phyloP scores from a whole-genome alignment of 805 yeast genomes.

The Kodamaea neixiangensis region DNA sequence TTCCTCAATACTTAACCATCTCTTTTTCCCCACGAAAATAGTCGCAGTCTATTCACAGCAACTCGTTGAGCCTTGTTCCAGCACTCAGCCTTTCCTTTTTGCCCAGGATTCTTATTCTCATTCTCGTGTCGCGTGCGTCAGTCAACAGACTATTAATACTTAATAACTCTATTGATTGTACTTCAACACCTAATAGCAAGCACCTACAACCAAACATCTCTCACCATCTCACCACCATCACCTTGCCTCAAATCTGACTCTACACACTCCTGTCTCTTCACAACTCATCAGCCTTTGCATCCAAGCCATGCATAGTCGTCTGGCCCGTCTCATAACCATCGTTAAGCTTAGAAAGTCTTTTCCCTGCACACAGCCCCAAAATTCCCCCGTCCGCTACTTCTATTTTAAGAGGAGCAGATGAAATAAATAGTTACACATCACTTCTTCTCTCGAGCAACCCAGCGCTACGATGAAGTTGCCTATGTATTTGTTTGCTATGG shows the following conservation, averaged over 20 bases:
- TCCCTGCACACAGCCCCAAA: slow-evolving; percentile 3
- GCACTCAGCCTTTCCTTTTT: background rate
- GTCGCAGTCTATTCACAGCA: no score
- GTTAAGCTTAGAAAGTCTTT: background rate
- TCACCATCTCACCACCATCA: no score
- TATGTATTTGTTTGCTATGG: background rate
- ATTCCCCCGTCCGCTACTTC: background rate
- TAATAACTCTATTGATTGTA: no score
- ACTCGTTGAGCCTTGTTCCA: background rate
- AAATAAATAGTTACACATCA: background rate
- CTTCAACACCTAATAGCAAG: no score
- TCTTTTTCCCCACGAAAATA: no score
- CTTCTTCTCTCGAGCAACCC: background rate
- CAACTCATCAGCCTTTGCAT: no score
- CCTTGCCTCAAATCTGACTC: no score
- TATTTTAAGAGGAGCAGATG: background rate
- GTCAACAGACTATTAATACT: background rate
- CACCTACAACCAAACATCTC: no score
- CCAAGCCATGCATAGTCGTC: background rate
- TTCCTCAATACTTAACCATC: no score
- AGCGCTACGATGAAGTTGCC: slow-evolving; percentile 2
- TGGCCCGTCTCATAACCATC: background rate
- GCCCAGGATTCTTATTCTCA: background rate
- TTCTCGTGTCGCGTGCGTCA: background rate
- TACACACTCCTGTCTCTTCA: no score